A percentile compares a stretch with the other conserved stretches of the same genome.
Evolutionary conservation across 306 rosid species (phyloP).

Genomic region (Citrullus colocynthis): DNA sequence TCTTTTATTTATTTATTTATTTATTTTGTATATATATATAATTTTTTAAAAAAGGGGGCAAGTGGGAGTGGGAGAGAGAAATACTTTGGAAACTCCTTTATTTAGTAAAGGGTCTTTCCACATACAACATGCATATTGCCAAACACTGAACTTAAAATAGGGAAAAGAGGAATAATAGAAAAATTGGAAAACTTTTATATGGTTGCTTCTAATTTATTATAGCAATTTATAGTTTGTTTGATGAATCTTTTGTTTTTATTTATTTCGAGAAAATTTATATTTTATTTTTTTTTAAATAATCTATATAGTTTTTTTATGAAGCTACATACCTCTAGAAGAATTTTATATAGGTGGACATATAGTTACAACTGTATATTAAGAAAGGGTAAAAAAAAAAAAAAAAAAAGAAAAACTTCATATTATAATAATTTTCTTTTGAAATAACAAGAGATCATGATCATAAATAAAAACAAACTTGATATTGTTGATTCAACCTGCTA

Average conservation of each 20-base stretch:
- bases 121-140: constrained; percentile 3
- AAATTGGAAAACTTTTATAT: not conserved
- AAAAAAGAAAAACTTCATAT: too few relatives aligned
- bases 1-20: too few relatives aligned
- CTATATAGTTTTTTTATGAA: too few relatives aligned
- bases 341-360: not conserved
- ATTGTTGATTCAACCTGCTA: too few relatives aligned
- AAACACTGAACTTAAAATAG: not conserved
- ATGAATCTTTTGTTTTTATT: not conserved
- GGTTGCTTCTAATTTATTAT: not conserved
- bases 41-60: not conserved
- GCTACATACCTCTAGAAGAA: too few relatives aligned
- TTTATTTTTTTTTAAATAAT: not conserved
- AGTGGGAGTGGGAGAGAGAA: not conserved
- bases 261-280: too few relatives aligned
- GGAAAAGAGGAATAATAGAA: not conserved
- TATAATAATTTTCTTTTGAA: too few relatives aligned
- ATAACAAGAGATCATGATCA: too few relatives aligned
- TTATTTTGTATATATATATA: too few relatives aligned
- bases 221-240: not conserved
- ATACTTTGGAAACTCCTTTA: not conserved
- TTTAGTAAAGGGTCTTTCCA: not conserved
- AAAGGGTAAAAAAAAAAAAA: too few relatives aligned
- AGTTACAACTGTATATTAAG: too few relatives aligned
- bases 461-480: too few relatives aligned